Evolutionary conservation across 2,329 filamentous ascomycete genomes (phyloP).

Genomic region (Grosmannia serpens): DNA sequence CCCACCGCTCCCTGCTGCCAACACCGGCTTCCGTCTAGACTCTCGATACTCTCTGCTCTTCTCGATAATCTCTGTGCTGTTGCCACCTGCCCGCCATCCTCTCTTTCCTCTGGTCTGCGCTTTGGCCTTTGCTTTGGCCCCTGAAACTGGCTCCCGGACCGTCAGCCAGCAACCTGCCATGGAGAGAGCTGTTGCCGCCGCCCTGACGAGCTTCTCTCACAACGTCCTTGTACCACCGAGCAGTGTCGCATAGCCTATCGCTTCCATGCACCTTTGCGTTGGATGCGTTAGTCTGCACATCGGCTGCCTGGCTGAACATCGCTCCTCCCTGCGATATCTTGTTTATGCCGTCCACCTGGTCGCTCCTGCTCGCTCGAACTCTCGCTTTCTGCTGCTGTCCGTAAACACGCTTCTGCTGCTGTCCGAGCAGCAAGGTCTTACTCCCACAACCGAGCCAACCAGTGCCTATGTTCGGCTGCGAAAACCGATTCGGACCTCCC

Average conservation of each 20-base stretch:
- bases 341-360: neutral
- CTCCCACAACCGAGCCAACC: neutral
- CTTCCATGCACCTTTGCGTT: conserved; percentile 7
- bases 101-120: no score
- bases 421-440: neutral
- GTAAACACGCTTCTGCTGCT: neutral
- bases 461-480: neutral
- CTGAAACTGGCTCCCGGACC: no score
- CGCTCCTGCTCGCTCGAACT: neutral
- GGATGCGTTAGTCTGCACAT: neutral
- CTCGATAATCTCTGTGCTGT: no score
- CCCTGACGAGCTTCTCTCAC: no score
- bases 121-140: no score
- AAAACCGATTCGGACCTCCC: no score
- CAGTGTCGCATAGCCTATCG: conserved; percentile 7
- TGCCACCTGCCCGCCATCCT: no score
- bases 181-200: no score
- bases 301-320: neutral
- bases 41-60: no score
- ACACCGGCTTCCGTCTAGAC: neutral
- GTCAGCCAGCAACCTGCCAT: no score
- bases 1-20: no score
- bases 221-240: neutral
- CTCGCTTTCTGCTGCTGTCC: neutral
- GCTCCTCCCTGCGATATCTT: neutral